These are phyloP conservation scores for Bisporella sp. DNA, from an alignment of 2,329 filamentous ascomycete genomes.

Conservation along the genomic window DNA sequence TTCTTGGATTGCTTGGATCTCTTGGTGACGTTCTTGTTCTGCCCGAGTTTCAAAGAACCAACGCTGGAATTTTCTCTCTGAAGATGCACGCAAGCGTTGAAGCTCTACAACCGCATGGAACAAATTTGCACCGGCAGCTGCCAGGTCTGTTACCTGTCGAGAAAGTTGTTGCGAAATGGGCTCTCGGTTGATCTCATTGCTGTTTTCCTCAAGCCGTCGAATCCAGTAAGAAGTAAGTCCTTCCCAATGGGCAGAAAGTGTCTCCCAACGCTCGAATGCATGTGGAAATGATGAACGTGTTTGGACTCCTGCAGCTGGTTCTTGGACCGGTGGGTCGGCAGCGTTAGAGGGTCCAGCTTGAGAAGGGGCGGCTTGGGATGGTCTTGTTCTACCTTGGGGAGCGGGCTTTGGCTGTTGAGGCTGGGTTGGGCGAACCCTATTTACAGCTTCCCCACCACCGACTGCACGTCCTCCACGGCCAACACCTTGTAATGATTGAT, in stretches of 20 bases:
- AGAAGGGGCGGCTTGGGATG: constrained; percentile 9
- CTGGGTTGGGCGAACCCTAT: constrained; percentile 22
- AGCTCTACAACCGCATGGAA: constrained; percentile 97
- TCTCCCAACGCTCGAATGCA: constrained; percentile 97
- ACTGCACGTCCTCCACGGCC: constrained; percentile 20
- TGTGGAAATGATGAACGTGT: constrained; percentile 77
- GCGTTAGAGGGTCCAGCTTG: constrained; percentile 1
- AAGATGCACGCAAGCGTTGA: constrained; percentile 86
- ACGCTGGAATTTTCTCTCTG: constrained; percentile 93
- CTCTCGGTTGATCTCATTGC: constrained; percentile 74
- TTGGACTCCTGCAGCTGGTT: constrained; percentile 13
- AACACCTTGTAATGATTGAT: constrained; percentile 20
- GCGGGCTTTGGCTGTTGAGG: constrained; percentile 15
- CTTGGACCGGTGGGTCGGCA: constrained; percentile 3
- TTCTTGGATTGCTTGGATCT: constrained; percentile 76
- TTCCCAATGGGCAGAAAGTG: constrained; percentile 95
- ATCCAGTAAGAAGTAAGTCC: constrained; percentile 98
- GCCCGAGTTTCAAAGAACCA: constrained; percentile 96
- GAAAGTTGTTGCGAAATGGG: constrained; percentile 83
- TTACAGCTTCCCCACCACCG: constrained; percentile 21
- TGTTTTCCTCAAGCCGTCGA: constrained; percentile 82
- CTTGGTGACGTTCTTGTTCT: constrained; percentile 79
- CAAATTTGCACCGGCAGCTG: constrained; percentile 89
- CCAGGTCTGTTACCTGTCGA: constrained; percentile 93
- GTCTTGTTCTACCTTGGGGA: constrained; percentile 8